Evolutionary conservation across 768 basidiomycete species (phyloP), one percentile per base, ranked within the genome.

Genomic region (Scleroderma bovista): DNA sequence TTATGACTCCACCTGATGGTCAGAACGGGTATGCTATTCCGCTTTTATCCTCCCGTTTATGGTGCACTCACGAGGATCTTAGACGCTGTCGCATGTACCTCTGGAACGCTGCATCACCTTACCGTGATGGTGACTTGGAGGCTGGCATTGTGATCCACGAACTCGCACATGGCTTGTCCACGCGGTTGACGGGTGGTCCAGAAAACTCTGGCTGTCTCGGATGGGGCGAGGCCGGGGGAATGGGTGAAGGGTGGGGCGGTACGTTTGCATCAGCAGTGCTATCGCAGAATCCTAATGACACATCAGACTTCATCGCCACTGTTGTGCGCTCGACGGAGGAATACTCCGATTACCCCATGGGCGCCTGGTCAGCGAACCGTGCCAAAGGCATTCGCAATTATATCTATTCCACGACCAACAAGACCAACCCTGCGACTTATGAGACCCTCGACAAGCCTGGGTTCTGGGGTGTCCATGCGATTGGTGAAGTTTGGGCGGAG

Each of bases 191-290:
- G 7, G 95, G 95, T 66, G 95, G 95, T 3, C 93, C 93, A 0
- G 76, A 80, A 47, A 90, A 95, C 71, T 93, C 91, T 26, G 89
- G 88, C 2, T 96, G 94, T 65, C 82, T 98, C 49, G 92, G 91
- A 11, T 98, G 88, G 85, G 94, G 95, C 46, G 93, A 98, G 72
- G 77, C 84, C 23, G 95, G 95, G 34, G 95, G 93, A 22, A 97
- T 97, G 94, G 94, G 94, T 57, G 93, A 96, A 70, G 93, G 93
- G 13, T 96, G 93, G 93, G 93, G 93, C 55, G 84, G 81, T 78
- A 49, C 40, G 72, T 67, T 20, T 5, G 13, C 3, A 9, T 0
- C 7, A 5, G 13, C 6, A 17, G 24, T 43, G 23, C n/a, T n/a
- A 43, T 29, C 1, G 1, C 15, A 4, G 8, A 7, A 9, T 29